Evolutionary conservation across 495 filamentous ascomycete species (phyloP).

Genomic region (Usnea hakonensis): DNA sequence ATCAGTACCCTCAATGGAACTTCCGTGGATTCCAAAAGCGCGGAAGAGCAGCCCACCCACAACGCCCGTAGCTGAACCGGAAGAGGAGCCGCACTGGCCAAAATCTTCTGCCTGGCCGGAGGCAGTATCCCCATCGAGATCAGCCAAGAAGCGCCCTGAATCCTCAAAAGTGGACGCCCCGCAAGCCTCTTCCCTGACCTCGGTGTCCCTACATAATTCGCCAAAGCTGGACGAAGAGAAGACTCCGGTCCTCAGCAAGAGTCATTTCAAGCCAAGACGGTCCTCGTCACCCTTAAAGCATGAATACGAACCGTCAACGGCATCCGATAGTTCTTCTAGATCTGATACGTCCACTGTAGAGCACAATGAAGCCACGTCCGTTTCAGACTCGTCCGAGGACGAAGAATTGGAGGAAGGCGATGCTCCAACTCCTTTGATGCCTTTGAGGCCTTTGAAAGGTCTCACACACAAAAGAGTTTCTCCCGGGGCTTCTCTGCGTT

Average conservation of each 20-base stretch:
- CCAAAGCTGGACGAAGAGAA: constrained; percentile 45
- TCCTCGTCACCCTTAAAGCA: constrained; percentile 95
- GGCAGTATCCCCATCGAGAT: constrained; percentile 3
- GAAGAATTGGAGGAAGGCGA: constrained; percentile 49
- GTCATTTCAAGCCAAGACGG: constrained; percentile 44
- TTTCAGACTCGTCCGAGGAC: constrained; percentile 45
- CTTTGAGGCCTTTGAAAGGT: constrained; percentile 19
- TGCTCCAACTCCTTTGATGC: constrained; percentile 32
- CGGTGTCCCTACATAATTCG: constrained; percentile 45
- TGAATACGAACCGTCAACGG: constrained; percentile 90
- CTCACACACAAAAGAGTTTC: constrained; percentile 26
- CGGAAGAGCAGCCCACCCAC: constrained; percentile 37
- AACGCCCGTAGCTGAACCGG: constrained; percentile 25
- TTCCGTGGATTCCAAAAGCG: constrained; percentile 52
- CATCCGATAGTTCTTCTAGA: constrained; percentile 49
- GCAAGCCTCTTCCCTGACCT: constrained; percentile 40
- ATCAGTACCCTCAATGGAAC: constrained; percentile 48
- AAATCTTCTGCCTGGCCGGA: background rate
- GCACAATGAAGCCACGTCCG: constrained; percentile 41
- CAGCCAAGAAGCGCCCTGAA: constrained; percentile 10
- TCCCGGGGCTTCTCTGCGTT: constrained; percentile 36
- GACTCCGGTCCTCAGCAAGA: constrained; percentile 41
- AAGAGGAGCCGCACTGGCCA: constrained; percentile 17
- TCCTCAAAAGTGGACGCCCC: constrained; percentile 24
- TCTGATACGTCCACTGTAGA: constrained; percentile 47